Conservation (phyloP, 108 stramenopile species). For the Fragilariopsis cylindrus region DNA sequence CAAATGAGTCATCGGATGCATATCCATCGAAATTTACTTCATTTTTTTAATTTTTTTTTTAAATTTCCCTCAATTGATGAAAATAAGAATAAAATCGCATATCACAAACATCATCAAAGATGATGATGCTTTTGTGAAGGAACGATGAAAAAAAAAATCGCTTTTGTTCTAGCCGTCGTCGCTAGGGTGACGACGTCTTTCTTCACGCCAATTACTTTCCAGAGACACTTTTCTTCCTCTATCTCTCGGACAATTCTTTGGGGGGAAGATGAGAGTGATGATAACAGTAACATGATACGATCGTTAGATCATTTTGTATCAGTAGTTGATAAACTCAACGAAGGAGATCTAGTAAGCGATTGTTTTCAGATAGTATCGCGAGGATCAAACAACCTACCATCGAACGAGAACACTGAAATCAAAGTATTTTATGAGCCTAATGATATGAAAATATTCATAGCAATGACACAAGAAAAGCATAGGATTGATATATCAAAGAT, state of each 20-base stretch:
- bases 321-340: background rate
- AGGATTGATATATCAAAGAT: conserved; percentile 10
- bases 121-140: no score
- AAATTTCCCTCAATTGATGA: no score
- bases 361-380: conserved; percentile 18
- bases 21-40: no score
- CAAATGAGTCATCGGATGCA: no score
- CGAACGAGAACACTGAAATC: background rate
- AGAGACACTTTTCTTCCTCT: background rate
- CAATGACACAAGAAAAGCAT: background rate
- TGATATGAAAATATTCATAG: background rate
- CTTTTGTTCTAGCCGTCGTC: conserved; percentile 9
- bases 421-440: conserved; percentile 1
- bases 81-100: no score
- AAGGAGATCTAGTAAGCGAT: background rate
- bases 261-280: background rate
- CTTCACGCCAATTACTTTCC: conserved; percentile 5
- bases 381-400: conserved; percentile 14
- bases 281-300: background rate
- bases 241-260: background rate
- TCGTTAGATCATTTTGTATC: conserved; percentile 27
- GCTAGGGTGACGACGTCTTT: conserved; percentile 10
- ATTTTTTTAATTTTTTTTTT: no score
- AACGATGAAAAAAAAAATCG: background rate
- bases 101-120: no score